These are phyloP conservation scores for Neurospora pannonica DNA, from an alignment of 495 filamentous ascomycete genomes.

Conservation along the genomic window DNA sequence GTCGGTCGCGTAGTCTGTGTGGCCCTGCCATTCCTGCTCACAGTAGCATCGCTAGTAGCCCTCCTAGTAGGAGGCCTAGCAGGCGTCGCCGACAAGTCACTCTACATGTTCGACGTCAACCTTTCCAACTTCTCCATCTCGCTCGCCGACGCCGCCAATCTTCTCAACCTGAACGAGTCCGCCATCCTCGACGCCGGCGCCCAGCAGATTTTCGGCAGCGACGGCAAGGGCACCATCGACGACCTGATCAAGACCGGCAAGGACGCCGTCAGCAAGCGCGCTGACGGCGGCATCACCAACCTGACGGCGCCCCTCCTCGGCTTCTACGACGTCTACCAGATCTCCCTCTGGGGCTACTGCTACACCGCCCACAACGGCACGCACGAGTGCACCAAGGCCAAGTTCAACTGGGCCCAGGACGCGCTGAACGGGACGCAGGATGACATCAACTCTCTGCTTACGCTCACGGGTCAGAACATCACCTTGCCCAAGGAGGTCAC, in stretches of 20 bases:
- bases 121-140: conserved; percentile 37
- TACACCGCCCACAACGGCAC: conserved; percentile 36
- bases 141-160: conserved; percentile 10
- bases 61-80: conserved; percentile 64
- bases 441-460: conserved; percentile 37
- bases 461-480: conserved; percentile 27
- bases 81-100: conserved; percentile 55
- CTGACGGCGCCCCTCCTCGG: conserved; percentile 45
- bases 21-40: conserved; percentile 67
- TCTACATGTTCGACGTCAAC: conserved; percentile 70
- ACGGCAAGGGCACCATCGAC: conserved; percentile 6
- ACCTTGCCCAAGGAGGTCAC: conserved; percentile 53
- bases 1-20: conserved; percentile 72
- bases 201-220: conserved; percentile 1
- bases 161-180: conserved; percentile 6
- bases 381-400: conserved; percentile 46
- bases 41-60: conserved; percentile 60
- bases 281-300: conserved; percentile 19
- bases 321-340: conserved; percentile 68
- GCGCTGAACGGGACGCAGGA: conserved; percentile 45
- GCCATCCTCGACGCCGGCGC: background rate
- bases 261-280: conserved; percentile 4
- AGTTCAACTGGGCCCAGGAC: conserved; percentile 71
- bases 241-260: background rate
- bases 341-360: conserved; percentile 87